Evolutionary conservation across 345 rosid species (phyloP), one percentile per base, ranked within the genome.

Genomic region (Hibiscus tridactylites): DNA sequence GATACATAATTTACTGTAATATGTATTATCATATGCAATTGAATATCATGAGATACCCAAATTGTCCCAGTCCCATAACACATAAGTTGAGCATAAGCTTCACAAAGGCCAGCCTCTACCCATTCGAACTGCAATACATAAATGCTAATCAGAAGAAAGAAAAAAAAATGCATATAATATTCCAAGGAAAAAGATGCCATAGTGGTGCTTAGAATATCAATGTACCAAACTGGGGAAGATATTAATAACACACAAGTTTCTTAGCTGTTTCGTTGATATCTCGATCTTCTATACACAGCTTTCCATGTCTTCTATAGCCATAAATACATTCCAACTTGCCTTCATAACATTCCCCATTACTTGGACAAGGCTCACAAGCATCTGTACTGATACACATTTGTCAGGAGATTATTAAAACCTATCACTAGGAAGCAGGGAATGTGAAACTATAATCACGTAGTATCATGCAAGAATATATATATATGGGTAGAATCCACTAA

Each of bases 271-370:
- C 85, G 77, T 81, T 73, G 77, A 91, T 80, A 78, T 86, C 85
- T 79, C 86, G 90, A 80, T 91, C 98, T 85, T 91, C 98, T 71
- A 88, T n/a, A 56, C 98, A 93, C 61, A 82, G 65, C 76, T 79
- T 81, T 68, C 87, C 85, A 39, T 81, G 79, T 81, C 73, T 84
- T 72, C 81, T 81, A 72, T 83, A 90, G 33, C 98, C 97, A 75
- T 65, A 83, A 68, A 62, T 59, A 79, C 97, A 91, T 73, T 88
- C 83, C 86, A 93, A 71, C 71, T 84, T 79, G 19, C 95, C 92
- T 71, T 86, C 82, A 73, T 75, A 70, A 77, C 97, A 91, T 76
- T 84, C 83, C 19, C 94, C 95, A 65, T 91, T 80, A 39, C 68
- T 61, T 9, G 92, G 97, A 75, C 97, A 91, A 9, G 97, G 87